Percentiles rank a stretch among this genome's conserved stretches.
Conservation (phyloP, 805 yeast species). For the Nakazawaea peltata region DNA sequence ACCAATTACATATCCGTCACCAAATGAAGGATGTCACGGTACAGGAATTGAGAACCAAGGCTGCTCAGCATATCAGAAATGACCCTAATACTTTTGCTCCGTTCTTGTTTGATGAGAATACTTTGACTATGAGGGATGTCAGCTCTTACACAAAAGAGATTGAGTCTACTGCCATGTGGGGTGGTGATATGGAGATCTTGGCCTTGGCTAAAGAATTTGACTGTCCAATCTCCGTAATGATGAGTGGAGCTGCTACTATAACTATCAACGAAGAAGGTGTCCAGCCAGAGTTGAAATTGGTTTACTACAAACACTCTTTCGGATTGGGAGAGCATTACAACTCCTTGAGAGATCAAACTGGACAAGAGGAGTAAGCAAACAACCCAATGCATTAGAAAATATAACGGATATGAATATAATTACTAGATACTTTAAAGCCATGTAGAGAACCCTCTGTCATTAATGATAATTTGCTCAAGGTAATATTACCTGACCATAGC, state of each 20-base stretch:
- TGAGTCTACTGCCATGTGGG: conserved; percentile 86
- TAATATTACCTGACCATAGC: too few relatives aligned
- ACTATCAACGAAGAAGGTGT: conserved; percentile 51
- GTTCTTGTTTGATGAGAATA: conserved; percentile 72
- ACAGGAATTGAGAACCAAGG: conserved; percentile 49
- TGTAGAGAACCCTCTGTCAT: too few relatives aligned
- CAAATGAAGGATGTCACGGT: conserved; percentile 27
- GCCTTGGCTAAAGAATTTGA: conserved; percentile 69
- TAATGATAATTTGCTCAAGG: too few relatives aligned
- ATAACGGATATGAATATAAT: too few relatives aligned
- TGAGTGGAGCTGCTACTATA: conserved; percentile 69
- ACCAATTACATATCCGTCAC: conserved; percentile 60
- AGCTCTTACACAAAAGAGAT: conserved; percentile 62
- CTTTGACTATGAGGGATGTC: conserved; percentile 55
- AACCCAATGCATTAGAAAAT: too few relatives aligned
- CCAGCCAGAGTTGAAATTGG: conserved; percentile 54
- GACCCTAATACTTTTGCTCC: conserved; percentile 72
- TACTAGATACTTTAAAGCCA: too few relatives aligned
- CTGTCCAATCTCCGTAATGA: conserved; percentile 67
- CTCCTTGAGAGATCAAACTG: conserved; percentile 36
- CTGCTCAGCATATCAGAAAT: conserved; percentile 58
- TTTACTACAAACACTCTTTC: conserved; percentile 76
- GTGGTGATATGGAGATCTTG: conserved; percentile 86
- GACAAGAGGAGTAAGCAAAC: too few relatives aligned
- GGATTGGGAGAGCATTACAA: conserved; percentile 96